A percentile compares a stretch with the other conserved stretches of the same genome.
phyloP scores from a whole-genome alignment of 495 filamentous ascomycete genomes.

The Penicillium ucsense region DNA sequence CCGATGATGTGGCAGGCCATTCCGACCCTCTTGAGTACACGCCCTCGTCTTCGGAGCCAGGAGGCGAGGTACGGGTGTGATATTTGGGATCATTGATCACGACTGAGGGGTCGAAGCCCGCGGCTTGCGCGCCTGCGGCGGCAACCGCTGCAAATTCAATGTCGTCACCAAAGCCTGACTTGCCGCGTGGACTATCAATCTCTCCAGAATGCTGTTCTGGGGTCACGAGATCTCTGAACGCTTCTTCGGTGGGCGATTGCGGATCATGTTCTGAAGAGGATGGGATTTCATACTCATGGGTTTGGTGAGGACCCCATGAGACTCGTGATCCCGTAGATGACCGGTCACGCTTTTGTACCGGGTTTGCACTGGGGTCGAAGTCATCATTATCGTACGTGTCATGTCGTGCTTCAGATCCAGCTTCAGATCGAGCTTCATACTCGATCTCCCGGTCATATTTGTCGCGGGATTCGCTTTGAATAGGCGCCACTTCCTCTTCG shows the following conservation, averaged over 20 bases:
- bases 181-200: slow-evolving; percentile 8
- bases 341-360: slow-evolving; percentile 10
- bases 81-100: slow-evolving; percentile 57
- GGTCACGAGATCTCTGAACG: slow-evolving; percentile 11
- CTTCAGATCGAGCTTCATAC: neutral
- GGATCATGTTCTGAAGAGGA: slow-evolving; percentile 39
- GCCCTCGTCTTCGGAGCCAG: slow-evolving; percentile 42
- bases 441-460: neutral
- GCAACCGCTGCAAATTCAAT: slow-evolving; percentile 59
- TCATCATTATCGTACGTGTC: no score
- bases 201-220: slow-evolving; percentile 2
- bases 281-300: slow-evolving; percentile 49
- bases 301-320: slow-evolving; percentile 52
- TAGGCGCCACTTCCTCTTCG: slow-evolving; percentile 6
- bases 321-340: slow-evolving; percentile 41
- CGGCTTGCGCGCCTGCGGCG: slow-evolving; percentile 57
- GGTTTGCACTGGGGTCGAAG: no score
- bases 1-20: slow-evolving; percentile 31
- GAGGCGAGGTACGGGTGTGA: slow-evolving; percentile 54
- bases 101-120: slow-evolving; percentile 63
- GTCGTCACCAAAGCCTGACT: slow-evolving; percentile 36
- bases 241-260: slow-evolving; percentile 12
- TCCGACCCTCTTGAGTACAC: slow-evolving; percentile 36
- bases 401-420: neutral
- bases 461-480: neutral